A percentile compares a stretch with the other conserved stretches of the same genome.
These are phyloP conservation scores for Yamadazyma paraphyllophila DNA, from an alignment of 805 yeast genomes.

Conservation along the genomic window DNA sequence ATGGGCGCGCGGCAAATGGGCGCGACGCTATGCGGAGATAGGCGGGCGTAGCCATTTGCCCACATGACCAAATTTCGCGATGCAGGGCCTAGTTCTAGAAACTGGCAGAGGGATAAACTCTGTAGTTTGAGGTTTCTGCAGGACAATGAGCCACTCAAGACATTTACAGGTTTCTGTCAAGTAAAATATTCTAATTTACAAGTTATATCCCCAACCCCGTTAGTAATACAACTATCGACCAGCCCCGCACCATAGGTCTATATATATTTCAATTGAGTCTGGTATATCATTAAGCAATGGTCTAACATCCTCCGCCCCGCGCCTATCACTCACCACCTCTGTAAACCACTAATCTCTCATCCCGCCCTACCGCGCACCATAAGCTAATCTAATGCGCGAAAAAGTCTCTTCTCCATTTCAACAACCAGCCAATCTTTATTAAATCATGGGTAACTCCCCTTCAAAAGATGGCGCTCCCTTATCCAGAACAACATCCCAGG, in stretches of 20 bases:
- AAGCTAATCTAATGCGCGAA: conserved; percentile 1
- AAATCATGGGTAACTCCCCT: conserved; percentile 50
- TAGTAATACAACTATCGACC: too few species aligned
- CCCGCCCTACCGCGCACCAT: neutral
- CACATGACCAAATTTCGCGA: conserved; percentile 1
- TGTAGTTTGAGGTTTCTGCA: neutral
- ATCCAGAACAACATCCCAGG: conserved; percentile 54
- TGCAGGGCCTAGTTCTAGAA: conserved; percentile 3
- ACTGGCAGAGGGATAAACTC: neutral
- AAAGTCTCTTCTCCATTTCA: conserved; percentile 5
- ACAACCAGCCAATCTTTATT: conserved; percentile 1
- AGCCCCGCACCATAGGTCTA: too few species aligned
- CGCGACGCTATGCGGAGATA: neutral
- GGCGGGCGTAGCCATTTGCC: neutral
- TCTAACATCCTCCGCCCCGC: neutral
- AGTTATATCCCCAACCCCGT: too few species aligned
- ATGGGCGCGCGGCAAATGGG: neutral
- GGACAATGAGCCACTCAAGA: neutral
- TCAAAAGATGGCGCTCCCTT: conserved; percentile 51
- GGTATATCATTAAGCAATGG: too few species aligned
- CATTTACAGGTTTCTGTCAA: too few species aligned
- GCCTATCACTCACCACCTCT: neutral
- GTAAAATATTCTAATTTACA: too few species aligned
- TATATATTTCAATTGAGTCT: too few species aligned
- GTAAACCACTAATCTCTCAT: neutral